phyloP scores from a whole-genome alignment of 1,284 basidiomycete genomes.

The Ustilago loliicola region DNA sequence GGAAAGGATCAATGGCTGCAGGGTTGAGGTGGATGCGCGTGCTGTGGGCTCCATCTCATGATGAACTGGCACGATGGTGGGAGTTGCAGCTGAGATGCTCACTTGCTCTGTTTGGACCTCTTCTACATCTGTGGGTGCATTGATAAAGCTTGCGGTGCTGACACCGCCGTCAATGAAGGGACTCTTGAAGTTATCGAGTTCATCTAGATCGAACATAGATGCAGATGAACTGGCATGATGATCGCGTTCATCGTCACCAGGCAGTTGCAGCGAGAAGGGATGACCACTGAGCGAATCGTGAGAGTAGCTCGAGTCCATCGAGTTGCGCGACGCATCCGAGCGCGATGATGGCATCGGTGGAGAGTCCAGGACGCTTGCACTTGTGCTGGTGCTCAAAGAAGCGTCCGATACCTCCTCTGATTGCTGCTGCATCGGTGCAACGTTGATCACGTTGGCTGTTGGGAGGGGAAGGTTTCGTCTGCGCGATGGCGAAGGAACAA shows the following conservation, averaged over 20 bases:
- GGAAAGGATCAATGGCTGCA: slow-evolving; percentile 31
- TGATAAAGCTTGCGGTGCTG: slow-evolving; percentile 4
- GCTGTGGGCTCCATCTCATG: neutral
- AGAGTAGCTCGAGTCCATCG: slow-evolving; percentile 32
- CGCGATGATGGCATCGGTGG: slow-evolving; percentile 13
- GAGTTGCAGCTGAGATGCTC: neutral
- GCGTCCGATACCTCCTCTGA: neutral
- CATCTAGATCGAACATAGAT: slow-evolving; percentile 23
- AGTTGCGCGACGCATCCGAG: slow-evolving; percentile 29
- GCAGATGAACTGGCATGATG: slow-evolving; percentile 14
- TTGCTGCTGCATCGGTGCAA: neutral
- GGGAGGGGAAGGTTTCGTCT: slow-evolving; percentile 17
- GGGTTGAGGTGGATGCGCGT: slow-evolving; percentile 8
- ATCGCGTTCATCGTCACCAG: slow-evolving; percentile 9
- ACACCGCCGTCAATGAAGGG: slow-evolving; percentile 2
- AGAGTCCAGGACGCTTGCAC: slow-evolving; percentile 12
- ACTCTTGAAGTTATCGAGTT: slow-evolving; percentile 10
- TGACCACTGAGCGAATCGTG: slow-evolving; percentile 27
- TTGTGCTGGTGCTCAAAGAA: slow-evolving; percentile 6
- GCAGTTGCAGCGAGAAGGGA: slow-evolving; percentile 38
- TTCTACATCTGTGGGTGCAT: neutral
- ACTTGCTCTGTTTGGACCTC: neutral
- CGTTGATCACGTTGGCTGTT: neutral
- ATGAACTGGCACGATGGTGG: neutral
- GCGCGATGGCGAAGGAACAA: slow-evolving; percentile 39